Conservation (phyloP, 1,284 basidiomycete genomes). For the Ganoderma sinense region DNA sequence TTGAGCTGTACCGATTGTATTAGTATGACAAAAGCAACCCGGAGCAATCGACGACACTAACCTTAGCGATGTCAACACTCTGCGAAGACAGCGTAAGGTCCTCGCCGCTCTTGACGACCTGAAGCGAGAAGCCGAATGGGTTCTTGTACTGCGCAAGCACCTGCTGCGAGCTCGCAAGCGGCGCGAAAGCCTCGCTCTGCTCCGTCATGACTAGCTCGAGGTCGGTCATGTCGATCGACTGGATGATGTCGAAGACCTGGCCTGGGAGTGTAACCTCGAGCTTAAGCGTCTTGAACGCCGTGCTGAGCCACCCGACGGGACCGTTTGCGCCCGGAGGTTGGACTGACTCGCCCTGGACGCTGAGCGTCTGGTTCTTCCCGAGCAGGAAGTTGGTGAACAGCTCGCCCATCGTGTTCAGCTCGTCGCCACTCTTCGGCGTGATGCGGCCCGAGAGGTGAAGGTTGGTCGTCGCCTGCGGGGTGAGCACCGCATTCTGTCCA, state of each 20-base stretch:
- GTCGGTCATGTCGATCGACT: constrained; percentile 71
- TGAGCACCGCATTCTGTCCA: constrained; percentile 59
- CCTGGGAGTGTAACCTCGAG: constrained; percentile 73
- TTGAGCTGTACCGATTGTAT: constrained; percentile 51
- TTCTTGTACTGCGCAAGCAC: constrained; percentile 77
- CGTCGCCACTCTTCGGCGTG: constrained; percentile 62
- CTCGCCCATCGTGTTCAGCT: constrained; percentile 63
- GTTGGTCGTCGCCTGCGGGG: constrained; percentile 55
- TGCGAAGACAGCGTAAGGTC: constrained; percentile 59
- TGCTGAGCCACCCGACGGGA: constrained; percentile 71
- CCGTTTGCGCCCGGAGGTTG: constrained; percentile 57
- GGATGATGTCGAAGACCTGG: constrained; percentile 69
- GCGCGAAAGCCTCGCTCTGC: constrained; percentile 62
- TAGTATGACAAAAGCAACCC: constrained; percentile 6
- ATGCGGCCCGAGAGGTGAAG: constrained; percentile 70
- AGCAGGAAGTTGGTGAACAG: constrained; percentile 76
- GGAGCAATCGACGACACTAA: constrained; percentile 35
- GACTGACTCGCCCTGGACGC: constrained; percentile 68
- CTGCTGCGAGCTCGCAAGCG: constrained; percentile 64
- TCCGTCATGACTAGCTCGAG: constrained; percentile 55
- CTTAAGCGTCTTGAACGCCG: constrained; percentile 74
- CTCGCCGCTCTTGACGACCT: constrained; percentile 65
- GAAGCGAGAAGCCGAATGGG: constrained; percentile 80
- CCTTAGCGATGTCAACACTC: constrained; percentile 63
- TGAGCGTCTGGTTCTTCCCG: constrained; percentile 70